Conservation (phyloP, 805 yeast genomes). For the Starmerella roubikii region DNA sequence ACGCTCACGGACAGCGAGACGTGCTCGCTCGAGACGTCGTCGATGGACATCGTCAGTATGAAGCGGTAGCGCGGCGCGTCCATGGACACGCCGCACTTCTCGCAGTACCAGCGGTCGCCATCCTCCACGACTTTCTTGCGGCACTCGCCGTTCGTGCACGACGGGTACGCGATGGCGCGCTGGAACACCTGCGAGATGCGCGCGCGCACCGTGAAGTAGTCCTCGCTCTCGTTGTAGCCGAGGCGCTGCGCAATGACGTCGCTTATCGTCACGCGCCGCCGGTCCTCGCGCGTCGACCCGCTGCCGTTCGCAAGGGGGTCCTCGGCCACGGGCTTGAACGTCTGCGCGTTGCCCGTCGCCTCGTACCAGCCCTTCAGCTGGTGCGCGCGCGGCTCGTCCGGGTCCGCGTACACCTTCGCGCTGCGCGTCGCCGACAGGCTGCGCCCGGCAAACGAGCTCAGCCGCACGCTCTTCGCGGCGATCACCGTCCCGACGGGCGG, state of each 20-base stretch:
- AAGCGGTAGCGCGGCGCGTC: conserved; percentile 66
- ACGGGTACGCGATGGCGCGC: conserved; percentile 77
- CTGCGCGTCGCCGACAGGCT: conserved; percentile 66
- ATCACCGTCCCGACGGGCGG: conserved; percentile 52
- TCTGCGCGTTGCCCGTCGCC: conserved; percentile 31
- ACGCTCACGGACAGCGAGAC: conserved; percentile 56
- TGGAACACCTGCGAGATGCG: conserved; percentile 55
- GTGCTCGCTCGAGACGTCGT: conserved; percentile 50
- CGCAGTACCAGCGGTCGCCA: conserved; percentile 79
- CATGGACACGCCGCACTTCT: conserved; percentile 64
- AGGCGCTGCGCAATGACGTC: conserved; percentile 1
- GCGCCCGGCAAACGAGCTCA: conserved; percentile 79
- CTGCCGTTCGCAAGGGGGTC: conserved; percentile 25
- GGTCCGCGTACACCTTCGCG: conserved; percentile 64
- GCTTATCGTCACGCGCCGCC: conserved; percentile 36
- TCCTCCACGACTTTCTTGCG: conserved; percentile 71
- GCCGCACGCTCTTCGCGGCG: conserved; percentile 82
- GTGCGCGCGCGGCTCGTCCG: conserved; percentile 81
- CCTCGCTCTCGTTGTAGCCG: conserved; percentile 52
- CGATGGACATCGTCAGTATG: conserved; percentile 58
- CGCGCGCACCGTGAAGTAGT: conserved; percentile 64
- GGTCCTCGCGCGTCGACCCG: conserved; percentile 35
- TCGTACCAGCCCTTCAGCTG: conserved; percentile 92
- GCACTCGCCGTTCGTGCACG: conserved; percentile 68
- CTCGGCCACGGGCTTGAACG: conserved; percentile 17